Conservation (phyloP, 345 rosid genomes). For the Mercurialis annua region DNA sequence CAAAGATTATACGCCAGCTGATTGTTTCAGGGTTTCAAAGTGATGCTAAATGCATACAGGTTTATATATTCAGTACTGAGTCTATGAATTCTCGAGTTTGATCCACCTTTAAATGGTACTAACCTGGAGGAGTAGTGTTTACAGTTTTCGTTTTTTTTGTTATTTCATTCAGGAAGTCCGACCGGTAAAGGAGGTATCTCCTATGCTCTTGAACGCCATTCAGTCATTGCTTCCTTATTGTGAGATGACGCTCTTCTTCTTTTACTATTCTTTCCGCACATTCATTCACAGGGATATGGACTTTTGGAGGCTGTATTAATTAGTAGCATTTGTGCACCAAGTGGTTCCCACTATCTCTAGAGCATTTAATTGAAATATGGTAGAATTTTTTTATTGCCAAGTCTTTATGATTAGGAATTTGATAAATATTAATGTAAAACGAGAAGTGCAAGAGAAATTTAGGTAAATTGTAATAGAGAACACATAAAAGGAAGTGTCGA, state of each 20-base stretch:
- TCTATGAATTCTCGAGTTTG: constrained; percentile 3
- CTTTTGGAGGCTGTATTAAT: not conserved
- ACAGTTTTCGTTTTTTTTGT: constrained; percentile 15
- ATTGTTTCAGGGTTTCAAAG: constrained; percentile 83
- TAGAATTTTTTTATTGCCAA: not conserved
- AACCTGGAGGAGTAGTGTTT: constrained; percentile 8
- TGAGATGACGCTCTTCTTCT: constrained; percentile 40
- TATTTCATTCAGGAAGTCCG: constrained; percentile 60
- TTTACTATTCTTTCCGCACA: not conserved
- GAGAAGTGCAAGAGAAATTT: not conserved
- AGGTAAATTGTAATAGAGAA: not conserved
- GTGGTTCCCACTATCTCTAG: not conserved
- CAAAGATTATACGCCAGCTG: constrained; percentile 78
- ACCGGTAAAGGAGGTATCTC: constrained; percentile 89
- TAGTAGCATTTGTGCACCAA: not conserved
- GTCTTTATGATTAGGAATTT: too few relatives aligned
- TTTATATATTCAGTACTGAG: constrained; percentile 18
- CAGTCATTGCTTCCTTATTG: constrained; percentile 87
- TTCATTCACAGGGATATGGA: not conserved
- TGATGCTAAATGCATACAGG: constrained; percentile 84
- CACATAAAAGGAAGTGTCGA: not conserved
- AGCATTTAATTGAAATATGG: not conserved
- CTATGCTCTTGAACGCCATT: constrained; percentile 68
- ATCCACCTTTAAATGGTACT: not conserved
- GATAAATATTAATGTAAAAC: not conserved